These are phyloP conservation scores for Wickerhamiella parazyma DNA, from an alignment of 805 yeast genomes.

Conservation along the genomic window DNA sequence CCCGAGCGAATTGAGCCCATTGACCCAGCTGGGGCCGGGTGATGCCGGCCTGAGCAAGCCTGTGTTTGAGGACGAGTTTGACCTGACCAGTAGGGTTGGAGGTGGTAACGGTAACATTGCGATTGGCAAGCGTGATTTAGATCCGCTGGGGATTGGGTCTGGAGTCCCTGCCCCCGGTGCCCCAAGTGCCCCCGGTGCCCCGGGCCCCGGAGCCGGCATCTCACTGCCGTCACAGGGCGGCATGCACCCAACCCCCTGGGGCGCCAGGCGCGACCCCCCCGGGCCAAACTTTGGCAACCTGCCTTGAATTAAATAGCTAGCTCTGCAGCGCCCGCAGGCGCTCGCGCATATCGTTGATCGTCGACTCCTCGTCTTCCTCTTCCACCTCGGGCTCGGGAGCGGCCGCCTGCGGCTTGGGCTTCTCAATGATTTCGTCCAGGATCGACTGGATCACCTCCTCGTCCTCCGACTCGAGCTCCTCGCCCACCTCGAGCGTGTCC, in stretches of 20 bases:
- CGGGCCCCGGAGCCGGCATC: constrained; percentile 14
- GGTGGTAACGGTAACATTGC: constrained; percentile 11
- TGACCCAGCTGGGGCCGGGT: background rate
- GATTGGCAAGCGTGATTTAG: constrained; percentile 28
- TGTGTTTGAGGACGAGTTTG: constrained; percentile 34
- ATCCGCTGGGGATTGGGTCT: constrained; percentile 27
- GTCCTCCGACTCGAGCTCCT: constrained; percentile 33
- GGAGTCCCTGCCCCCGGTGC: background rate
- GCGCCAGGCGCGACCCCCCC: constrained; percentile 2
- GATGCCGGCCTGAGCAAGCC: constrained; percentile 25
- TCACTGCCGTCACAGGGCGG: constrained; percentile 14
- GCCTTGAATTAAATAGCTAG: background rate
- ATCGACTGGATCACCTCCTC: constrained; percentile 29
- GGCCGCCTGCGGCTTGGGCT: constrained; percentile 50
- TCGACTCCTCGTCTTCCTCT: constrained; percentile 46
- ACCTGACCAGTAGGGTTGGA: constrained; percentile 16
- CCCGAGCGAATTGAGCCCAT: constrained; percentile 1
- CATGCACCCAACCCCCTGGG: constrained; percentile 25
- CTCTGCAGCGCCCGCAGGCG: constrained; percentile 72
- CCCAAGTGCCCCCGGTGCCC: background rate
- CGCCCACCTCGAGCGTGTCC: constrained; percentile 64
- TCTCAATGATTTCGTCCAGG: constrained; percentile 36
- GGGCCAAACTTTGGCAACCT: background rate
- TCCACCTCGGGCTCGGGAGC: constrained; percentile 17
- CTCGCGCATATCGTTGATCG: constrained; percentile 77